Evolutionary conservation across 495 filamentous ascomycete genomes (phyloP).

Genomic region (Lentithecium fluviatile): DNA sequence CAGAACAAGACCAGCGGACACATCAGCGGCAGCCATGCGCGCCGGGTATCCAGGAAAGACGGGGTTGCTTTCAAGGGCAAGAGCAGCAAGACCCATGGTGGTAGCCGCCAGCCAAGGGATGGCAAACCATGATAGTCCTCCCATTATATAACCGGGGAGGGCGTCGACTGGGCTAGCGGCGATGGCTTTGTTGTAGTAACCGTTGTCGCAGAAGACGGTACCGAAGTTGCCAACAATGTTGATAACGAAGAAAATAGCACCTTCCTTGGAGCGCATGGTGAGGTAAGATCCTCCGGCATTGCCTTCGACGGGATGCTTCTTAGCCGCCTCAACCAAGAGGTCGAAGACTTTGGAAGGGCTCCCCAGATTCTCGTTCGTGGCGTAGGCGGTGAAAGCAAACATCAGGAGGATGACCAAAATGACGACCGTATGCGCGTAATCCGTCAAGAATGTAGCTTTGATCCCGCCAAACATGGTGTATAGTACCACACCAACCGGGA

Average conservation of each 20-base stretch:
- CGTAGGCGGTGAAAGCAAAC: conserved; percentile 85
- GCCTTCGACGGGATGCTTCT: conserved; percentile 73
- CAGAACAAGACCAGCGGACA: conserved; percentile 82
- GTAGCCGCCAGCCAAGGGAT: conserved; percentile 93
- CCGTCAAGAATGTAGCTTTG: conserved; percentile 72
- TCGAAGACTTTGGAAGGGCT: conserved; percentile 82
- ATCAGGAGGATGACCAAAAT: conserved; percentile 86
- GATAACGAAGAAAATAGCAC: conserved; percentile 95
- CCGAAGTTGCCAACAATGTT: conserved; percentile 66
- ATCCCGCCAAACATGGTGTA: conserved; percentile 70
- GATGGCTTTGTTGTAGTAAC: conserved; percentile 39
- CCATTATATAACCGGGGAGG: conserved; percentile 86
- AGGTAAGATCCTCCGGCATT: conserved; percentile 85
- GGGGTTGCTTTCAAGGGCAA: conserved; percentile 76
- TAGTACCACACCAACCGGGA: conserved; percentile 79
- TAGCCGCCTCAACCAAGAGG: conserved; percentile 67
- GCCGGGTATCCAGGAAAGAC: conserved; percentile 70
- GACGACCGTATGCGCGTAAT: conserved; percentile 84
- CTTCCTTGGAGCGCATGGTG: conserved; percentile 84
- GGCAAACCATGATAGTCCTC: conserved; percentile 90
- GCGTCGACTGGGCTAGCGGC: conserved; percentile 36
- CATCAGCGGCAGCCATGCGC: conserved; percentile 71
- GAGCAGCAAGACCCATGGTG: conserved; percentile 88
- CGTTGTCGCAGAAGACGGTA: conserved; percentile 74
- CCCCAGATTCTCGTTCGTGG: conserved; percentile 71